Conservation (phyloP, 257 asterid species). For the Nemophila menziesii region DNA sequence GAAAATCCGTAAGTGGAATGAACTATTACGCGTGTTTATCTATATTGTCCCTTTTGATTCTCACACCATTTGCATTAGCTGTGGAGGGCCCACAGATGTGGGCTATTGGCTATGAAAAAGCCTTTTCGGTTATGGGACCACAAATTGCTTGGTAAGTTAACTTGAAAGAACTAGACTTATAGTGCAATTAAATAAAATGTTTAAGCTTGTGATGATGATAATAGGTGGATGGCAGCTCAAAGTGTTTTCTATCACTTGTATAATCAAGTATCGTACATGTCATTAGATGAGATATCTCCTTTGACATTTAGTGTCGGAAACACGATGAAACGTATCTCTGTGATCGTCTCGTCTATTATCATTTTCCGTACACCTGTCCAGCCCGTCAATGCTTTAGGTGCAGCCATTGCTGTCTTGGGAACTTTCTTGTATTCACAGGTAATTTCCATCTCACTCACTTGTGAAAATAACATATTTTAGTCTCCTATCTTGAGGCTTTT, state of each 20-base stretch:
- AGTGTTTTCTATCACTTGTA: constrained; percentile 12
- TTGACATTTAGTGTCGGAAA: constrained; percentile 9
- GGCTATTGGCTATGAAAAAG: constrained; percentile 5
- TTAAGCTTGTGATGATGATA: not conserved
- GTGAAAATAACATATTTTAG: not conserved
- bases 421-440: constrained; percentile 13
- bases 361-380: constrained; percentile 9
- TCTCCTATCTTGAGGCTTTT: not conserved
- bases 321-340: constrained; percentile 12
- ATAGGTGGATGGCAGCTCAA: constrained; percentile 11
- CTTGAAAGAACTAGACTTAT: too few species aligned
- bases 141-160: constrained; percentile 4
- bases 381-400: constrained; percentile 11
- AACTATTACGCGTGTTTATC: constrained; percentile 10
- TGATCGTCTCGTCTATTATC: constrained; percentile 11
- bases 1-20: constrained; percentile 12
- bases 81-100: constrained; percentile 14
- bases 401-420: constrained; percentile 11
- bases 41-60: constrained; percentile 6
- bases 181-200: too few species aligned
- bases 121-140: constrained; percentile 6
- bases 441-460: constrained; percentile 1
- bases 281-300: constrained; percentile 11
- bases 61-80: constrained; percentile 10
- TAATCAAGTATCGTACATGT: constrained; percentile 12